Evolutionary conservation across 2,329 filamentous ascomycete genomes (phyloP), one percentile per base, ranked within the genome.

Genomic region (Fusarium albosuccineum): DNA sequence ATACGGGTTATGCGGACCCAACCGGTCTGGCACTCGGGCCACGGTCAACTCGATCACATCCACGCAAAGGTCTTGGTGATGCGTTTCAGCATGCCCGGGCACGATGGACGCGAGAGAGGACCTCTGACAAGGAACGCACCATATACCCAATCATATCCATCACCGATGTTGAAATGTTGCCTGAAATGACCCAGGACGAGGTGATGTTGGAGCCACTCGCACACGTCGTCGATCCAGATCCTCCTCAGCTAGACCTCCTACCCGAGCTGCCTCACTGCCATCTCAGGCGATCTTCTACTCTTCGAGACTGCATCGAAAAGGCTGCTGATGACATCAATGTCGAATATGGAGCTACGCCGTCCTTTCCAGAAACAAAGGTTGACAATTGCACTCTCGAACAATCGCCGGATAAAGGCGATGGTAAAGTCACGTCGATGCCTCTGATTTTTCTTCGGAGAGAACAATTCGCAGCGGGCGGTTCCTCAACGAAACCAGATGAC

Each of bases 191-290:
- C 2, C 33, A 36, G 17, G 10, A 53, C 10, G 37, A 44, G 37
- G 16, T 13, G 3, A 30, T 51, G 14, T 33, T 37, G 8, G 29
- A 54, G 4, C 4, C 52, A 13, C 27, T 29, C 37, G 41, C 37
- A 27, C 6, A 33, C 14, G 9, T 42, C 26, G 39, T 65, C 9
- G 41, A 61, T 14, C 14, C 57, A 22, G 27, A 57, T 51, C 69
- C 76, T 9, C 76, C 76, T 16, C 71, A 69, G 9, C 67, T 79
- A 26, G 73, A 72, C n/a, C 58, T 76, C 51, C 62, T 76, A 14
- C 63, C 63, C 29, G 74, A 75, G 22, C 37, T 77, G 7, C 70
- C 72, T 3, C 36, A 42, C 6, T 71, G 70, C 44, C 67, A 50
- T 10, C 46, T 75, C 14, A 64, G 71, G 30, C 67, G 69, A 50